Conservation (phyloP, 139 green algal species). For the Dunaliella primolecta region DNA sequence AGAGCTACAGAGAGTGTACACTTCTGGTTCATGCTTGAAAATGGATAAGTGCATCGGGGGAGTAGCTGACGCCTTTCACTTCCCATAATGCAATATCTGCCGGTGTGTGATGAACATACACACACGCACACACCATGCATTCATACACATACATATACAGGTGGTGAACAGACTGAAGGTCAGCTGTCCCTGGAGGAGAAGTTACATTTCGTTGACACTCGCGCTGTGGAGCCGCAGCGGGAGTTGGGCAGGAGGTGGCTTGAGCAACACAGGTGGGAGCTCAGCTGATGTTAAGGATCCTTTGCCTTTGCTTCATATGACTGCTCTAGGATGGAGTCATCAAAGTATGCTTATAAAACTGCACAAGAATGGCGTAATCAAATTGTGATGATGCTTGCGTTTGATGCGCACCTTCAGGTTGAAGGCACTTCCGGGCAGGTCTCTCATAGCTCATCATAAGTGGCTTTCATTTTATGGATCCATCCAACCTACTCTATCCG, state of each 20-base stretch:
- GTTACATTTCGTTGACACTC: background rate
- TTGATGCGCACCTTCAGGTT: background rate
- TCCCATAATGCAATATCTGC: no score
- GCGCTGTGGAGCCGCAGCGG: background rate
- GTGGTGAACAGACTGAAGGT: background rate
- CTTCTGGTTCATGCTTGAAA: background rate
- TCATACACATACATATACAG: background rate
- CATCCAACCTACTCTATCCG: no score
- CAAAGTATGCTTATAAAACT: background rate
- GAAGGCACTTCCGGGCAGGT: background rate
- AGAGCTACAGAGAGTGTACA: background rate
- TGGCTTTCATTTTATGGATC: no score
- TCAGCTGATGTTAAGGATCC: background rate
- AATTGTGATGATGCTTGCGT: background rate
- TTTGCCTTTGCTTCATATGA: background rate
- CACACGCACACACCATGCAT: background rate
- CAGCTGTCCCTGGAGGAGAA: background rate
- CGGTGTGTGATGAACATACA: no score
- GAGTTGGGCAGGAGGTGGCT: constrained; percentile 3
- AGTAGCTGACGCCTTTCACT: no score
- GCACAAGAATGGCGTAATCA: background rate
- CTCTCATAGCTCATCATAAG: background rate
- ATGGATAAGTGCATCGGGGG: background rate
- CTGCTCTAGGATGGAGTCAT: background rate
- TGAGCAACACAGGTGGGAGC: background rate